Percentiles rank a stretch among this genome's conserved stretches.
Conservation (phyloP, 495 filamentous ascomycete species). For the Pseudoneurospora amorphoporcata region DNA sequence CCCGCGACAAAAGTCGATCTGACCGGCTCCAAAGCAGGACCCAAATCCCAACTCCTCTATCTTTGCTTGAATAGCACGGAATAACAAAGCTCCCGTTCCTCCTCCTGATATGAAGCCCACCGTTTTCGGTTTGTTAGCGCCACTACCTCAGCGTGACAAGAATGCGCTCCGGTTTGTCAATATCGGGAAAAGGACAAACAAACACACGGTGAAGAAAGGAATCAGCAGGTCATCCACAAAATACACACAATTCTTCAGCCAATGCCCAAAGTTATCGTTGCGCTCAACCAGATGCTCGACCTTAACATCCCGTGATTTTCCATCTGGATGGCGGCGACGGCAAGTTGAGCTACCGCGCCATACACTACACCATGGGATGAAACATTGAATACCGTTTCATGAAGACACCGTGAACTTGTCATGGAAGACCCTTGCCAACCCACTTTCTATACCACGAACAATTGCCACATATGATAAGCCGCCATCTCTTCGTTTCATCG, state of each 20-base stretch:
- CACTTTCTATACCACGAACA: not conserved
- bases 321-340: not conserved
- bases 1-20: not conserved
- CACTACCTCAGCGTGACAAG: not conserved
- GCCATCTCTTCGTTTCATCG: not conserved
- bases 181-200: not conserved
- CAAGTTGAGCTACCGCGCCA: not conserved
- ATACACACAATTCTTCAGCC: not conserved
- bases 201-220: not conserved
- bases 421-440: not conserved
- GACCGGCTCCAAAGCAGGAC: not conserved
- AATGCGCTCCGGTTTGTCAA: not conserved
- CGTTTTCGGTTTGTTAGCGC: not conserved
- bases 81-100: not conserved
- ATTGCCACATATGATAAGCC: not conserved
- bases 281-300: not conserved
- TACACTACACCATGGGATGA: not conserved
- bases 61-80: not conserved
- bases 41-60: not conserved
- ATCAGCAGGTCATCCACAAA: not conserved
- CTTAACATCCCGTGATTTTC: not conserved
- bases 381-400: not conserved
- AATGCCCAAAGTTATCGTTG: not conserved
- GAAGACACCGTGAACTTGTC: not conserved
- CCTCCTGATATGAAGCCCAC: not conserved